Base-by-base conservation (phyloP, 805 yeast species). In the Lipomyces chichibuensis region DNA sequence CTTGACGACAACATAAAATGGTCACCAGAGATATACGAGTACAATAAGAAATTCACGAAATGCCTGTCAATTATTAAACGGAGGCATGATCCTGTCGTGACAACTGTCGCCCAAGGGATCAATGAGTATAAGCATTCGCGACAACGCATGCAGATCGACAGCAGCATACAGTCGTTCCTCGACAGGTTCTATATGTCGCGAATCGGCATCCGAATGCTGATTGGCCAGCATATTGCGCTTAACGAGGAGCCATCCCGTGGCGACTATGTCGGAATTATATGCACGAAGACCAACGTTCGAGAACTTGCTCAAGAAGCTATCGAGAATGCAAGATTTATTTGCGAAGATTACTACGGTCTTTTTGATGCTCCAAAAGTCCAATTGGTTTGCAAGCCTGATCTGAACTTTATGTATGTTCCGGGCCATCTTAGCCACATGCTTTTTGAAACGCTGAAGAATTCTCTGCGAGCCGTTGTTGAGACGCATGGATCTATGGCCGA, bases 341-440 rank as follows among this genome's bases (percentile, higher is more conserved):
- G 97, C 78, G 96, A 92, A 75, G 97, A 92, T 75, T 91, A 91
- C 80, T 92, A 91, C 76, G 96, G 95, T 2, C 81, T 92, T 17
- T 87, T 88, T 75, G 96, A 91, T 73, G 92, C 96, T 2, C 97
- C 97, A 1, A 83, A 88, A 71, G 93, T 92, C 23, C 87, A 88
- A 71, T 80, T 92, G 35, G 88, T 89, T 70, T 91, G 95, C 69
- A 88, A 90, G 23, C 85, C 86, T 25, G 89, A 90, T 75, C 84
- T 92, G 73, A 85, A 85, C 64, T 92, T 92, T 78, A 90, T 91
- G 91, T 92, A 92, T 75, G 96, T 92, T 13, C 97, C 97, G 1
- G 97, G 97, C 13, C 97, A 92, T 80, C 83, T 92, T 76, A 88
- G 90, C 74, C 97, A 92, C 75, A 92, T 92, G 93, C 79, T 92